Percentiles rank a stretch among this genome's conserved stretches.
Conservation (phyloP, 495 filamentous ascomycete genomes). For the Immersiella caudata region DNA sequence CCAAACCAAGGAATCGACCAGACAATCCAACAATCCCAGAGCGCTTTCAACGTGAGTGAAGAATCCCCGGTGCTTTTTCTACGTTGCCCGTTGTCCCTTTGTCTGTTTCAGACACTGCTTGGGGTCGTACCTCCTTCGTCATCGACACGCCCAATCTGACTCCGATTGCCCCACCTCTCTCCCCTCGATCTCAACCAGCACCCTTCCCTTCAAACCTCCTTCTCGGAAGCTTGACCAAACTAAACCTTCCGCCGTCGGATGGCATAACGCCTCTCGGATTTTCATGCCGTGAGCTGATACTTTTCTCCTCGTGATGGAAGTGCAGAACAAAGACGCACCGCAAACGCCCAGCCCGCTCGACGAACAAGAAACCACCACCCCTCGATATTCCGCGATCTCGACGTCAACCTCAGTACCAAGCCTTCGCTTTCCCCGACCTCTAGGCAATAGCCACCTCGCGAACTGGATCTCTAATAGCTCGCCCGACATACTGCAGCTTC, state of each 20-base stretch:
- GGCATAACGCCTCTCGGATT: neutral
- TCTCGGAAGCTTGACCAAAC: neutral
- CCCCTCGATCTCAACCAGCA: conserved; percentile 14
- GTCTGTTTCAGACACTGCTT: neutral
- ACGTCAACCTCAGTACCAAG: conserved; percentile 38
- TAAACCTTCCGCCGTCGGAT: conserved; percentile 5
- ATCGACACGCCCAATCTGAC: conserved; percentile 8
- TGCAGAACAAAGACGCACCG: conserved; percentile 28
- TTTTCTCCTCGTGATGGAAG: conserved; percentile 50
- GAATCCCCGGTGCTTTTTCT: neutral
- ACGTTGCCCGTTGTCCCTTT: neutral
- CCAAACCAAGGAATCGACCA: conserved; percentile 15
- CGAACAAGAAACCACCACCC: conserved; percentile 14
- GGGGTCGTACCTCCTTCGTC: conserved; percentile 5
- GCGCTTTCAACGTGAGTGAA: neutral
- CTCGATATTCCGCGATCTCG: conserved; percentile 14
- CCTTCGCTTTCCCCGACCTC: conserved; percentile 54
- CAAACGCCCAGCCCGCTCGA: conserved; percentile 10
- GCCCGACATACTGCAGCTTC: conserved; percentile 55
- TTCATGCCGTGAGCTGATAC: conserved; percentile 29
- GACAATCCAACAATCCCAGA: neutral
- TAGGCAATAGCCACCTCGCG: conserved; percentile 51
- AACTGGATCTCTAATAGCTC: conserved; percentile 55
- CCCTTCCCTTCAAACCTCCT: neutral
- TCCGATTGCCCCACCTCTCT: conserved; percentile 18